Conservation (phyloP, 1,284 basidiomycete genomes). For the Schizopora paradoxa region DNA sequence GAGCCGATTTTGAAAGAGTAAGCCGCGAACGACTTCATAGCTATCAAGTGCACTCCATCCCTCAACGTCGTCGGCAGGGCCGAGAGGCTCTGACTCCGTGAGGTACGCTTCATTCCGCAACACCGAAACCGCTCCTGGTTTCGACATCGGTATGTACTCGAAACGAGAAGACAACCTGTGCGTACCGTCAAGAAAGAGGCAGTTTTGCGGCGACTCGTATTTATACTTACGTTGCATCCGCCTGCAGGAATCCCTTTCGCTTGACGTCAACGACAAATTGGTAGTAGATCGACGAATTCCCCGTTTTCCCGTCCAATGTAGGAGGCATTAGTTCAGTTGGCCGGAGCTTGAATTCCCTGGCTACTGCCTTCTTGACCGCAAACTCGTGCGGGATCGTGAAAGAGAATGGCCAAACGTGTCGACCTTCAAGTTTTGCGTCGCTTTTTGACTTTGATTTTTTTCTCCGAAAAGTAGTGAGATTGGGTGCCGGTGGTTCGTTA, state of each 20-base stretch:
- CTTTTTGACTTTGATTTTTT: too few species aligned
- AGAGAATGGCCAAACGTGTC: too few species aligned
- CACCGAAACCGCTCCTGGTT: too few species aligned
- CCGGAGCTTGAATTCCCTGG: too few species aligned
- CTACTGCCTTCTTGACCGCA: too few species aligned
- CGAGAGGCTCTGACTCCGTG: constrained; percentile 1
- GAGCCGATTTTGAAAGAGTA: constrained; percentile 3
- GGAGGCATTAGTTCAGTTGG: constrained; percentile 7
- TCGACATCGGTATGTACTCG: constrained; percentile 6
- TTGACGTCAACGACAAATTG: constrained; percentile 5
- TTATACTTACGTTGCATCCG: constrained; percentile 2
- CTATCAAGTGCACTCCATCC: constrained; percentile 8
- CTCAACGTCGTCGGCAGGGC: constrained; percentile 4
- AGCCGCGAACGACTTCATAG: constrained; percentile 6
- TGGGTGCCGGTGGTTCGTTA: neutral
- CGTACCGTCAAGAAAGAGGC: neutral
- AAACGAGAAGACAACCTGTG: constrained; percentile 8
- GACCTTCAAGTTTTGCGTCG: too few species aligned
- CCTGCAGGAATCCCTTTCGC: too few species aligned
- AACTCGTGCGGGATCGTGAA: too few species aligned
- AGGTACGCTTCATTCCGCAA: too few species aligned
- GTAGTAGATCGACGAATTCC: constrained; percentile 5
- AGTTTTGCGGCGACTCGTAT: too few species aligned
- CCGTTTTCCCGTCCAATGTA: neutral
- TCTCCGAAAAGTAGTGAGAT: neutral